Conservation (phyloP, 495 filamentous ascomycete genomes). For the Aspergillus carlsbadensis region DNA sequence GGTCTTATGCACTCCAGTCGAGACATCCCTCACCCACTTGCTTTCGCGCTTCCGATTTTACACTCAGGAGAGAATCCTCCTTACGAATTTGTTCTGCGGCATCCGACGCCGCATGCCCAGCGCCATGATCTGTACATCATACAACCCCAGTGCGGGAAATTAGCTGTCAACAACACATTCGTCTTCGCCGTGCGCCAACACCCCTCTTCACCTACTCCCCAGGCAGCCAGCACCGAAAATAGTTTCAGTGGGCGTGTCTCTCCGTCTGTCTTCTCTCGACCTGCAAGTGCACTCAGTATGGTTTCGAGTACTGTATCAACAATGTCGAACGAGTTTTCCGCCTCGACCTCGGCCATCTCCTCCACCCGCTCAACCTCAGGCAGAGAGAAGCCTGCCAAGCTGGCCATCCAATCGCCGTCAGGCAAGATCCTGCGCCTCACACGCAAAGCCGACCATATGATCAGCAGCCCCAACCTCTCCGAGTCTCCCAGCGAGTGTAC, state of each 20-base stretch:
- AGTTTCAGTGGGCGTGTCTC: slow-evolving; percentile 48
- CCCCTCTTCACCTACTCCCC: slow-evolving; percentile 58
- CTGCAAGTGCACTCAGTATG: slow-evolving; percentile 82
- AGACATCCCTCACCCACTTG: slow-evolving; percentile 88
- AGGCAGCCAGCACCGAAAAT: slow-evolving; percentile 53
- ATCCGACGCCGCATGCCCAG: slow-evolving; percentile 95
- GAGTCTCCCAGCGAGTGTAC: slow-evolving; percentile 50
- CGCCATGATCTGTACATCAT: slow-evolving; percentile 95
- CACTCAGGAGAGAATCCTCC: slow-evolving; percentile 90
- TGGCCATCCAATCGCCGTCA: slow-evolving; percentile 92
- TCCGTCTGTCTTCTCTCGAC: slow-evolving; percentile 69
- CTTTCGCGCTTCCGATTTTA: slow-evolving; percentile 84
- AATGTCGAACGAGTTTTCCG: slow-evolving; percentile 45
- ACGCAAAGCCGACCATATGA: slow-evolving; percentile 76
- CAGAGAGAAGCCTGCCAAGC: slow-evolving; percentile 83
- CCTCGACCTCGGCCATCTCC: slow-evolving; percentile 51
- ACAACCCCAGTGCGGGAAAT: slow-evolving; percentile 82
- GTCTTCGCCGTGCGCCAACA: slow-evolving; percentile 96
- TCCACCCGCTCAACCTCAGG: slow-evolving; percentile 51
- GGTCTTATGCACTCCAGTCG: slow-evolving; percentile 95
- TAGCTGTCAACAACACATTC: slow-evolving; percentile 95
- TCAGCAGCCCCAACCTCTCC: slow-evolving; percentile 43
- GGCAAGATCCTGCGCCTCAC: slow-evolving; percentile 92
- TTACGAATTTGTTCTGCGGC: slow-evolving; percentile 88
- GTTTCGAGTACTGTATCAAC: slow-evolving; percentile 46